Conservation (phyloP, 164 flowering plant species). For the Chimonanthus praecox region DNA sequence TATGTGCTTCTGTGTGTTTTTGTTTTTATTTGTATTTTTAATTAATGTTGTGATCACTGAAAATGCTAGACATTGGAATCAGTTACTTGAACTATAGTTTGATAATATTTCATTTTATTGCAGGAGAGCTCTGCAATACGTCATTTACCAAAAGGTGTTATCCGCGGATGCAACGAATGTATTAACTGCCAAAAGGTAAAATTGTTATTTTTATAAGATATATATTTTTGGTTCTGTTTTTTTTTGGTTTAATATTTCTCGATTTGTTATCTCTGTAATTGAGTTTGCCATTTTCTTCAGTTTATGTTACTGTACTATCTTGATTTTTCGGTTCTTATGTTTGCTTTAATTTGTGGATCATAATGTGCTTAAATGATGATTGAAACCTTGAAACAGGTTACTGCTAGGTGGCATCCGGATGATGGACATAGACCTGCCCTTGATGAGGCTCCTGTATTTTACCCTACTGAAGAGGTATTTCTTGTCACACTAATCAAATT, state of each 20-base stretch:
- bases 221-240: not conserved
- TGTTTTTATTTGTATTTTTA: no score
- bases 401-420: slow-evolving; percentile 81
- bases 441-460: slow-evolving; percentile 88
- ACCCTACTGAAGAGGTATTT: slow-evolving; percentile 89
- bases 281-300: no score
- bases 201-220: not conserved
- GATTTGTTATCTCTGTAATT: not conserved
- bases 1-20: no score
- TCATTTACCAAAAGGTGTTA: slow-evolving; percentile 74
- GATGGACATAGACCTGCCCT: slow-evolving; percentile 61
- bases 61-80: not conserved
- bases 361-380: slow-evolving; percentile 5
- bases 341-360: not conserved
- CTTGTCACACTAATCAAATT: not conserved
- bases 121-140: slow-evolving; percentile 35
- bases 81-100: not conserved
- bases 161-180: slow-evolving; percentile 80
- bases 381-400: slow-evolving; percentile 50
- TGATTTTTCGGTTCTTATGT: not conserved
- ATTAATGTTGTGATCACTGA: not conserved
- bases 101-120: slow-evolving; percentile 11
- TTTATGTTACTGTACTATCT: no score
- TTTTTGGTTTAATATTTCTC: not conserved
- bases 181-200: slow-evolving; percentile 84